phyloP scores from a whole-genome alignment of 116 monocot species.

The Trichopus zeylanicus region DNA sequence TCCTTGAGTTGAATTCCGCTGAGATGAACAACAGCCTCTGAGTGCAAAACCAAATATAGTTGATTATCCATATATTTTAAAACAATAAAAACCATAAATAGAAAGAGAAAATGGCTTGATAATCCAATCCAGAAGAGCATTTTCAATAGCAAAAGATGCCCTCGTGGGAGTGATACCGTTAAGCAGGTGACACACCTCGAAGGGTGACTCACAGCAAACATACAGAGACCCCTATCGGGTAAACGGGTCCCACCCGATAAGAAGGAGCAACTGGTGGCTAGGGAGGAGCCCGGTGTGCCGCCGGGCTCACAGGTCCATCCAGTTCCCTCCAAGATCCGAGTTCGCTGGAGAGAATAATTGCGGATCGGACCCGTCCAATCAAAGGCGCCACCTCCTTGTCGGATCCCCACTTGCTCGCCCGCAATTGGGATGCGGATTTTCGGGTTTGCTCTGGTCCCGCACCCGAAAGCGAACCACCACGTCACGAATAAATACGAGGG shows the following conservation, averaged over 20 bases:
- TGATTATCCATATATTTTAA: too few species aligned
- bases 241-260: conserved; percentile 1
- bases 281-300: background rate
- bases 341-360: background rate
- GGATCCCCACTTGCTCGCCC: background rate
- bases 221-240: background rate
- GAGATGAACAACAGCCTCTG: too few species aligned
- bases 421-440: background rate
- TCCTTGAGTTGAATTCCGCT: too few species aligned
- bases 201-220: background rate
- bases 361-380: background rate
- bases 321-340: background rate
- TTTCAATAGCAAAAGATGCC: too few species aligned
- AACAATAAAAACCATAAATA: too few species aligned
- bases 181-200: too few species aligned
- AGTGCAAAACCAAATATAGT: too few species aligned
- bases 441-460: background rate
- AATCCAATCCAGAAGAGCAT: too few species aligned
- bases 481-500: too few species aligned
- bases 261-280: background rate
- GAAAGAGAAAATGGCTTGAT: too few species aligned
- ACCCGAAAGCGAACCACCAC: background rate
- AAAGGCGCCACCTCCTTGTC: background rate
- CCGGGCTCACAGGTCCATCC: background rate
- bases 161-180: too few species aligned